Evolutionary conservation across 306 rosid species (phyloP), one percentile per base, ranked within the genome.

Genomic region (Carpinus viminea): DNA sequence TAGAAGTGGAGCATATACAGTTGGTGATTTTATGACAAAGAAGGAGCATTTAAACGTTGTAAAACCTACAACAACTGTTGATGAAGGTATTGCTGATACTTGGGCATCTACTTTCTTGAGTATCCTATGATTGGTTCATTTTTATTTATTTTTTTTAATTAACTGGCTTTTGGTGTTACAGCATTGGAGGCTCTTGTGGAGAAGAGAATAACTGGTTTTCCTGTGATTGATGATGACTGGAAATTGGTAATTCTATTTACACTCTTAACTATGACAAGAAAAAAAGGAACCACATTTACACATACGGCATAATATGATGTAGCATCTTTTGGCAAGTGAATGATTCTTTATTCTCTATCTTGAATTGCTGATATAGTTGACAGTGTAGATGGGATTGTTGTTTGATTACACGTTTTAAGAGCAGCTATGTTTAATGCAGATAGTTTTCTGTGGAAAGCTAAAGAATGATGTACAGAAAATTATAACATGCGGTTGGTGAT

Each of bases 221-320:
- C 99, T 6, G 99, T 95, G 68, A 73, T 95, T 7, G 99, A 93
- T 28, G 99, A 93, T 34, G 96, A 88, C 74, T 95, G 96, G 97
- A 95, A 91, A 82, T 80, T 95, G 91, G 99, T 93, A 84, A 82
- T 51, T 78, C 16, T 70, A 24, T 31, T 65, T 51, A 10, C 47
- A 52, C 74, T 71, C 45, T 53, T 17, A 7, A 65, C 17, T 17
- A 7, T 61, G 66, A 54, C 20, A 55, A 57, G 50, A 15, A 68
- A 36, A 48, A n/a, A 34, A 56, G 16, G 13, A 45, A 12, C 7
- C 20, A 18, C 52, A 46, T n/a, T 21, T 34, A 41, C 9, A 21
- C 38, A 41, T 50, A 16, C 2, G 28, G 34, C 74, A 4, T 61
- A 31, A 26, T 61, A 12, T 28, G 68, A 6, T 61, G 68, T 13